Evolutionary conservation across 2,329 filamentous ascomycete species (phyloP).

Genomic region (Hortaea werneckii): DNA sequence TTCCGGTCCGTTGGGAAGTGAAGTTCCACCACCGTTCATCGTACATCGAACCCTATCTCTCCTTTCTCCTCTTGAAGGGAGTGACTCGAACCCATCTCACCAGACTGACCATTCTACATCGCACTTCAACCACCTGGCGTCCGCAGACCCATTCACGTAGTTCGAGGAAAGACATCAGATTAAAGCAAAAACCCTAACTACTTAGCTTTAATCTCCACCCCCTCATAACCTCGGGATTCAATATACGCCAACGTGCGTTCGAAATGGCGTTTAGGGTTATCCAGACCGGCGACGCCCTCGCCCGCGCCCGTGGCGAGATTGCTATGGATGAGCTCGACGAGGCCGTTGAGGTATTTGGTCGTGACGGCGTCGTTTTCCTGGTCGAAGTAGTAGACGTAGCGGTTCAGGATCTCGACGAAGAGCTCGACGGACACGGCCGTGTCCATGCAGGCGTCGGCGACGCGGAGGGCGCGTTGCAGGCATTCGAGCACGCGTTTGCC

Average conservation of each 20-base stretch:
- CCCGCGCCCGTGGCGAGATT: constrained; percentile 67
- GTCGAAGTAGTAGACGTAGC: constrained; percentile 99
- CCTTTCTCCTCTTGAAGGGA: too few species aligned
- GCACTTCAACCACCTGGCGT: too few species aligned
- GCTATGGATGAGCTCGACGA: constrained; percentile 96
- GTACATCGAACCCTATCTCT: too few species aligned
- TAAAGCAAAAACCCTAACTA: too few species aligned
- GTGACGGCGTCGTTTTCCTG: constrained; percentile 98
- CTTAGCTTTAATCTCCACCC: constrained; percentile 62
- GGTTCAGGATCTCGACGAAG: constrained; percentile 95
- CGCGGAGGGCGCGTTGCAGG: constrained; percentile 84
- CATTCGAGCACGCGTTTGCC: constrained; percentile 96
- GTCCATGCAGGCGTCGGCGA: constrained; percentile 98
- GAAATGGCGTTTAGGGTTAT: constrained; percentile 88
- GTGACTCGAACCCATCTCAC: too few species aligned
- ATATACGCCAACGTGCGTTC: constrained; percentile 93
- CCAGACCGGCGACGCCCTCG: constrained; percentile 70
- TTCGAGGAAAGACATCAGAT: too few species aligned
- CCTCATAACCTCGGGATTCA: constrained; percentile 81
- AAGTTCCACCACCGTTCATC: too few species aligned
- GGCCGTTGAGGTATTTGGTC: constrained; percentile 92
- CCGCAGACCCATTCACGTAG: too few species aligned
- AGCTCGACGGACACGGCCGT: constrained; percentile 92
- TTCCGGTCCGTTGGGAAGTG: too few species aligned
- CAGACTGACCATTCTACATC: too few species aligned